Conservation (phyloP, 1,284 basidiomycete genomes). For the Papiliotrema terrestris region DNA sequence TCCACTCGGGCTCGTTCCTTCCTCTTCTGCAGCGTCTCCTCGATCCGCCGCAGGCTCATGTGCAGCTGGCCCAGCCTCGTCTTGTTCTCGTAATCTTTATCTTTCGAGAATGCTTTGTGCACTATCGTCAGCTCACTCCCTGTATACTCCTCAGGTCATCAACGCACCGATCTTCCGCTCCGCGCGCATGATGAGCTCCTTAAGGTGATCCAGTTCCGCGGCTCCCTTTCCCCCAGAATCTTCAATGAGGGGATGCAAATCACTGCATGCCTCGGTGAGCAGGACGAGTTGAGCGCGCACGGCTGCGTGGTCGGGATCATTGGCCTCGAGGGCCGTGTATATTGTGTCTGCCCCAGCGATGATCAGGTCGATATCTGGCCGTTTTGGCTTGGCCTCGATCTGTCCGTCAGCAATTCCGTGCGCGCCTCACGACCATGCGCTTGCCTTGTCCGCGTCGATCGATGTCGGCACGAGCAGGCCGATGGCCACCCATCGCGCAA, state of each 20-base stretch:
- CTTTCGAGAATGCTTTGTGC: background rate
- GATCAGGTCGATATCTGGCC: background rate
- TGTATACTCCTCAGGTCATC: background rate
- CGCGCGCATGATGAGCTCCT: background rate
- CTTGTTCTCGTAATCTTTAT: slow-evolving; percentile 2
- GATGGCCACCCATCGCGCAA: slow-evolving; percentile 20
- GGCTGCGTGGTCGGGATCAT: slow-evolving; percentile 1
- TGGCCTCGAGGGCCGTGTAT: background rate
- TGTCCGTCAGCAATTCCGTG: too few relatives aligned
- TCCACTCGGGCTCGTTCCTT: background rate
- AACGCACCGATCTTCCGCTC: slow-evolving; percentile 3
- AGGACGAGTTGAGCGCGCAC: background rate
- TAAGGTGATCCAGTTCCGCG: background rate
- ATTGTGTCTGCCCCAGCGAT: background rate
- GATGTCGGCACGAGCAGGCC: slow-evolving; percentile 13
- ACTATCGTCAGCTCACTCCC: background rate
- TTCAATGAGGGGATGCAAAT: background rate
- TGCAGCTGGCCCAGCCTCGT: slow-evolving; percentile 3
- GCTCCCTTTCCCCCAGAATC: background rate
- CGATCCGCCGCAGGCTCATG: background rate
- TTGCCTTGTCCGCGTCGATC: background rate
- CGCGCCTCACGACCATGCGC: background rate
- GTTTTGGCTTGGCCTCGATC: too few relatives aligned
- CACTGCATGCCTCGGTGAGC: background rate
- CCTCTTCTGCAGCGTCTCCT: background rate